Conservation (phyloP, 495 filamentous ascomycete species). For the Talaromyces adpressus region DNA sequence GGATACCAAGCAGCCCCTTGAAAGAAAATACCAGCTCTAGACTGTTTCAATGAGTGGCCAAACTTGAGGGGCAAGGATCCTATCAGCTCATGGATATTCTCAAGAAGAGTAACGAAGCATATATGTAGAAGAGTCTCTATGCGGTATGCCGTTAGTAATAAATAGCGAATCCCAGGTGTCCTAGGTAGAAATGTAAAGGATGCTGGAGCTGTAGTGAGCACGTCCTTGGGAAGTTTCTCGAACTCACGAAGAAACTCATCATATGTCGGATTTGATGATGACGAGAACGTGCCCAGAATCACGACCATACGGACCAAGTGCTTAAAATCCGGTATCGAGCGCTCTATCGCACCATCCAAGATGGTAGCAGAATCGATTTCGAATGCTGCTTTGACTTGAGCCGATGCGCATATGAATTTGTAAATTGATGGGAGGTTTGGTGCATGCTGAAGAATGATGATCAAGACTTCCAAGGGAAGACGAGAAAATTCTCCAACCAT, state of each 20-base stretch:
- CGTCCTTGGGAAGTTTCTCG: neutral
- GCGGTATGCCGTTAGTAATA: neutral
- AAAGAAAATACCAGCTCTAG: neutral
- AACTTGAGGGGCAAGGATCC: conserved; percentile 20
- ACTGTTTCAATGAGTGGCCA: conserved; percentile 19
- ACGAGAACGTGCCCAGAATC: neutral
- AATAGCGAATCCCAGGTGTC: neutral
- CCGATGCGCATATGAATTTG: neutral
- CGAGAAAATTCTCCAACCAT: neutral
- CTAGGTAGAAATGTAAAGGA: neutral
- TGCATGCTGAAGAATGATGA: neutral
- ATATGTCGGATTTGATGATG: neutral
- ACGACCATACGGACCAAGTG: neutral
- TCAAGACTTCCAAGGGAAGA: neutral
- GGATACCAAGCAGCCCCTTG: neutral
- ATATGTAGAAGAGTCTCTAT: neutral
- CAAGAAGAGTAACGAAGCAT: neutral
- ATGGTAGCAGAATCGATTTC: neutral
- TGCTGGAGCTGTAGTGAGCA: neutral
- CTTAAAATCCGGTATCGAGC: neutral
- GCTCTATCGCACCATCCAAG: neutral
- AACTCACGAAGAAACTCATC: neutral
- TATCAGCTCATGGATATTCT: conserved; percentile 1
- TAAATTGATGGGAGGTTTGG: neutral
- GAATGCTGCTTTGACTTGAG: neutral